Evolutionary conservation across 2,329 filamentous ascomycete genomes (phyloP).

Genomic region (Fusarium nelsonii): DNA sequence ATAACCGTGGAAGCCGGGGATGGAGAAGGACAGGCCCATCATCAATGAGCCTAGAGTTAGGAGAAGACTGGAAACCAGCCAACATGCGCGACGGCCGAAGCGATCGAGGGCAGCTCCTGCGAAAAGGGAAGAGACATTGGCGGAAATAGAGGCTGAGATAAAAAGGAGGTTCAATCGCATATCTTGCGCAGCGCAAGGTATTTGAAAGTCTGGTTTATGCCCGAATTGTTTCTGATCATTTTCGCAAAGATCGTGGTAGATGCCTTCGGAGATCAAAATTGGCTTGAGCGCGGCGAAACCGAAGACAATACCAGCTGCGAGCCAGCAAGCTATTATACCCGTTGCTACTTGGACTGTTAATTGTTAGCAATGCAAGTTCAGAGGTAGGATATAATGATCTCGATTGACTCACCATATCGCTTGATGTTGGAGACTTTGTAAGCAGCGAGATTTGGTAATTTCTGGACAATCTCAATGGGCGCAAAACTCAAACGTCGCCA

Average conservation of each 20-base stretch:
- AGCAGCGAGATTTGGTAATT: slow-evolving; percentile 48
- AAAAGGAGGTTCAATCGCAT: slow-evolving; percentile 87
- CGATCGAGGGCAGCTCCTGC: slow-evolving; percentile 86
- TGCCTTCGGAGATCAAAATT: slow-evolving; percentile 78
- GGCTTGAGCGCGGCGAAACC: slow-evolving; percentile 88
- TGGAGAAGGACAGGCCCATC: slow-evolving; percentile 75
- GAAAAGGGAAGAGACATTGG: slow-evolving; percentile 85
- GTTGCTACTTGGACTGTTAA: slow-evolving; percentile 73
- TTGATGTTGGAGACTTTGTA: slow-evolving; percentile 50
- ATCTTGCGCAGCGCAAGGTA: slow-evolving; percentile 60
- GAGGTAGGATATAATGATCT: fast-evolving
- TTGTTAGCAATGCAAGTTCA: not conserved
- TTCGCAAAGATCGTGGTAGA: slow-evolving; percentile 74
- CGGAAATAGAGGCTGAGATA: slow-evolving; percentile 85
- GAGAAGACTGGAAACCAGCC: slow-evolving; percentile 76
- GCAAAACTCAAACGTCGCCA: slow-evolving; percentile 50
- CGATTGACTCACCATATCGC: slow-evolving; percentile 41
- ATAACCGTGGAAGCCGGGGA: slow-evolving; percentile 77
- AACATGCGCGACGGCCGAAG: slow-evolving; percentile 81
- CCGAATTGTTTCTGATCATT: slow-evolving; percentile 24
- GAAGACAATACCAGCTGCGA: slow-evolving; percentile 83
- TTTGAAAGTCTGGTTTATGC: slow-evolving; percentile 48
- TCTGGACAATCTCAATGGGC: slow-evolving; percentile 42
- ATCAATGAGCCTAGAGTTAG: slow-evolving; percentile 75
- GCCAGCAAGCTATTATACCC: slow-evolving; percentile 78